Conservation (phyloP, 208 protist genomes). For the Trypanosoma brucei region DNA sequence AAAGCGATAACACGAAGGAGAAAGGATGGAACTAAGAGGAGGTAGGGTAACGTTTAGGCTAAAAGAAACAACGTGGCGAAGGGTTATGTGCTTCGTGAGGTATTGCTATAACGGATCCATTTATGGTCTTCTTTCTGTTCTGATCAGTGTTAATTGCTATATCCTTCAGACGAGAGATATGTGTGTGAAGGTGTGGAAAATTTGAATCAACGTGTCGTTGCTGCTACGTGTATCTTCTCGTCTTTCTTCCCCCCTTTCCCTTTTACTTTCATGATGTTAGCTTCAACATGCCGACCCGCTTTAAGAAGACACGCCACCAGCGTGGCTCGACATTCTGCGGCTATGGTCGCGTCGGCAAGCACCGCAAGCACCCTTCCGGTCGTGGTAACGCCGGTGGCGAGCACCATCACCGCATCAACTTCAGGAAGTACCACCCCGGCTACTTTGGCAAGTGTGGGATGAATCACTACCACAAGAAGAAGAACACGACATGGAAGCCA, state of each 20-base stretch:
- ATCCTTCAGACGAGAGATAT: too few relatives aligned
- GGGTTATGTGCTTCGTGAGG: too few relatives aligned
- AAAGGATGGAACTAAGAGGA: too few relatives aligned
- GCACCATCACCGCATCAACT: conserved; percentile 99
- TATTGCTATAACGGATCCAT: too few relatives aligned
- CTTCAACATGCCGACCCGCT: conserved; percentile 83
- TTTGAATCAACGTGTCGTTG: too few relatives aligned
- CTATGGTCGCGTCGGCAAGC: conserved; percentile 96
- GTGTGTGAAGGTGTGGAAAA: too few relatives aligned
- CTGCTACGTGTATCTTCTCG: too few relatives aligned
- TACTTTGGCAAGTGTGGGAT: conserved; percentile 99
- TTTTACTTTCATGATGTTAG: conserved; percentile 10
- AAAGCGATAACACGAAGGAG: too few relatives aligned
- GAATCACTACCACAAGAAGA: conserved; percentile 95
- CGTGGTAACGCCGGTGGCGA: conserved; percentile 99
- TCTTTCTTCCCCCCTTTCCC: conserved; percentile 4
- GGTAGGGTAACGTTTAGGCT: too few relatives aligned
- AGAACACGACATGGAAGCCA: conserved; percentile 93
- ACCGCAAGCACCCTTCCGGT: conserved; percentile 99
- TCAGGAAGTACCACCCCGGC: conserved; percentile 99
- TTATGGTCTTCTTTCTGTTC: too few relatives aligned
- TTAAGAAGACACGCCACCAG: conserved; percentile 92
- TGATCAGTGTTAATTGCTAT: too few relatives aligned
- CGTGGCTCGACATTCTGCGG: conserved; percentile 89
- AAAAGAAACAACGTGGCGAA: too few relatives aligned